Base-by-base conservation (phyloP, 805 yeast species). In the Nakazawaea wyomingensis region DNA sequence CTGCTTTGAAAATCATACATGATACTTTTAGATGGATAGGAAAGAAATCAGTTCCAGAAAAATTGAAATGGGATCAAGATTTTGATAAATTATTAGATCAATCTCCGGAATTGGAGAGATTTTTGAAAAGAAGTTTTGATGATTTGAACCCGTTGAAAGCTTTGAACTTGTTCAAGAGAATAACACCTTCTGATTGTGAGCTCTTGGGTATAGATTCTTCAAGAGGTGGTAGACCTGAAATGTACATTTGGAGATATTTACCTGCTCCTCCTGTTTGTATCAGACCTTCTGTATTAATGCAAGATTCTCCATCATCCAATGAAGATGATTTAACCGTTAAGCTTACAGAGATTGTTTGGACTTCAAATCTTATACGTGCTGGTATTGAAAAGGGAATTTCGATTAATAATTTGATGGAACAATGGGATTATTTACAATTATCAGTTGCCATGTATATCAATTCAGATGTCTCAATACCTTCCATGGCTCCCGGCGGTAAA, bases 221-320 rank as follows among this genome's bases (percentile, higher is more conserved):
- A 3, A 76, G 80, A 52, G 87, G 89, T 30, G 96, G 97, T 37
- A 74, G 97, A 51, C 99, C 98, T 4, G 98, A 91, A 64, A 87
- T 85, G 74, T 93, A 90, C 61, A 78, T 93, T 31, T 93, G 99
- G 99, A 78, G 96, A 57, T 93, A 90, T 59, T 73, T 93, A 43
- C 99, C 99, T 0, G 98, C 98, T 0, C 99, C 99, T 1, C 99
- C 99, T 0, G 97, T 95, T 16, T 93, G 99, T 72, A 93, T 93
- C 44, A 78, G 99, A 52, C 99, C 99, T 3, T 90, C 98, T 4
- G 98, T 93, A 24, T 72, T 81, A 69, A 88, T 87, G 90, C 89
- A 86, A 59, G 95, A 85, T 51, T 76, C 82, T 5, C 79, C 85
- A 20, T 93, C 95, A 26, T 83, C 95, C 16, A 93, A 93, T 64